These are phyloP conservation scores for Uronychia setigera DNA, from an alignment of 73 alveolate genomes.

Conservation along the genomic window DNA sequence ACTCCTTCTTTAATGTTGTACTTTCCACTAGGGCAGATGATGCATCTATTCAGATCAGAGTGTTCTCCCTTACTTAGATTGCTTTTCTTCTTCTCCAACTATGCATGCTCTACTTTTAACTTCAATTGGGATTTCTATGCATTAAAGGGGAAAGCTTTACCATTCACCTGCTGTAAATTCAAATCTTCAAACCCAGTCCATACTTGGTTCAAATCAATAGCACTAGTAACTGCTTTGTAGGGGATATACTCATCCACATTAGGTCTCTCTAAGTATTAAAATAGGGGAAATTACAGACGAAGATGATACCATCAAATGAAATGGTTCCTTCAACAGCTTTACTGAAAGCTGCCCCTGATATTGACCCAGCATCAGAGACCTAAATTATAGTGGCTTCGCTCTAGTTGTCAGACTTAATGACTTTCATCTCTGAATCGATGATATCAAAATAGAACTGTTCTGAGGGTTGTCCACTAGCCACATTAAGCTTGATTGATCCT, in stretches of 20 bases:
- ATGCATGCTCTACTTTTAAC: background rate
- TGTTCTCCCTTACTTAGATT: background rate
- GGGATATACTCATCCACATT: background rate
- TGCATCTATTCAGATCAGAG: background rate
- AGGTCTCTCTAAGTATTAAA: background rate
- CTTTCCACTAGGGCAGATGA: slow-evolving; percentile 12
- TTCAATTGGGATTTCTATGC: background rate
- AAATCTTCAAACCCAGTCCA: background rate
- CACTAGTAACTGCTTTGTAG: background rate
- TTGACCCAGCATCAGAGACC: background rate
- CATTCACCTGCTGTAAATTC: background rate
- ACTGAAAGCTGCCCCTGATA: background rate
- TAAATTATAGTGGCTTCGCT: background rate
- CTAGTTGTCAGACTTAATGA: background rate
- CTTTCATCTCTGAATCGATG: background rate
- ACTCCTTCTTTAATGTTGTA: background rate
- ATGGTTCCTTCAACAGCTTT: background rate
- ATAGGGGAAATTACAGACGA: background rate
- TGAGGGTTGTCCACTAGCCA: background rate
- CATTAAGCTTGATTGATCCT: background rate
- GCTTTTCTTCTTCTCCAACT: slow-evolving; percentile 4
- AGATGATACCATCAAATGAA: background rate
- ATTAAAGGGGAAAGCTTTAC: background rate
- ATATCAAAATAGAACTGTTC: background rate
- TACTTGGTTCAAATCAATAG: background rate